A percentile compares a stretch with the other conserved stretches of the same genome.
Evolutionary conservation across 352 stramenopile species (phyloP).

Genomic region (Phytophthora meadii): DNA sequence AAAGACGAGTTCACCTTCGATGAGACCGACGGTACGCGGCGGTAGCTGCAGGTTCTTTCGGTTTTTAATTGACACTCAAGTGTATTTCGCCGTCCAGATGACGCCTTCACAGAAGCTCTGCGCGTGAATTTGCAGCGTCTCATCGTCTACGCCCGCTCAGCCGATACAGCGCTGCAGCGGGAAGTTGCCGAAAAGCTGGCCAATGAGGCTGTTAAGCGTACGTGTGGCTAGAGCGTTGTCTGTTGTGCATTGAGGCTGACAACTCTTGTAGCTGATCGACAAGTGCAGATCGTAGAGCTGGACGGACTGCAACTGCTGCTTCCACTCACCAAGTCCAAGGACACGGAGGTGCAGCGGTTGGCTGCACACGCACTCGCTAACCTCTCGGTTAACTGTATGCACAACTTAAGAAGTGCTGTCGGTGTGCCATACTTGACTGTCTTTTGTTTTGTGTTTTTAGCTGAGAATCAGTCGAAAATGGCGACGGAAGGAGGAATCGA

Average conservation of each 20-base stretch:
- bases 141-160: conserved; percentile 93
- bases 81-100: conserved; percentile 53
- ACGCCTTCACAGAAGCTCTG: conserved; percentile 88
- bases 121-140: conserved; percentile 91
- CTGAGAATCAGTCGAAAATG: conserved; percentile 95
- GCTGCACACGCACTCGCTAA: conserved; percentile 95
- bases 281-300: conserved; percentile 95
- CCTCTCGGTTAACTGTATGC: conserved; percentile 92
- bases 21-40: conserved; percentile 54
- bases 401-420: not conserved
- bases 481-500: conserved; percentile 93
- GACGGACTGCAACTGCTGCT: conserved; percentile 93
- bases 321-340: conserved; percentile 92
- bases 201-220: conserved; percentile 95
- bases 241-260: not conserved
- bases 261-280: conserved; percentile 75
- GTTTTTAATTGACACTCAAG: not conserved
- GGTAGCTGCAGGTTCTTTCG: not conserved
- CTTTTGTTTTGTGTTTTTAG: conserved; percentile 37
- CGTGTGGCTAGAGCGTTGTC: conserved; percentile 11
- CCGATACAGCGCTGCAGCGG: conserved; percentile 88
- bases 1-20: conserved; percentile 88
- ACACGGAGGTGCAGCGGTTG: conserved; percentile 93
- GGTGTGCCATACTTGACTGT: too few relatives aligned
- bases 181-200: conserved; percentile 95